phyloP scores from a whole-genome alignment of 495 filamentous ascomycete species.

The Immersiella caudata region DNA sequence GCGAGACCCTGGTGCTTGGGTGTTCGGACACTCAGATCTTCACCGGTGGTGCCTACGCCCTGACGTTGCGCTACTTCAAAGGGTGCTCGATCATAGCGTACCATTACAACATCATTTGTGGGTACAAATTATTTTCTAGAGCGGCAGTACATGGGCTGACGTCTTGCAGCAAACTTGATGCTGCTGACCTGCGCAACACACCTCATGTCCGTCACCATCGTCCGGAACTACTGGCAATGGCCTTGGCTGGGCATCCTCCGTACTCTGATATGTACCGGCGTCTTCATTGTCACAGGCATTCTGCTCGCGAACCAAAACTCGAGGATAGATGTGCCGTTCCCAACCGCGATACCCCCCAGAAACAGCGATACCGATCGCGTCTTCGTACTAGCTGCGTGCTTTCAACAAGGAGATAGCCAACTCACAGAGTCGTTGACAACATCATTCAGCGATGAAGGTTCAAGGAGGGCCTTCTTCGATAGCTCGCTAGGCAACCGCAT shows the following conservation, averaged over 20 bases:
- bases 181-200: slow-evolving; percentile 45
- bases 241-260: slow-evolving; percentile 35
- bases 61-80: slow-evolving; percentile 39
- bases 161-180: slow-evolving; percentile 38
- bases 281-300: slow-evolving; percentile 35
- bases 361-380: neutral
- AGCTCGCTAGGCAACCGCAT: slow-evolving; percentile 27
- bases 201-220: slow-evolving; percentile 40
- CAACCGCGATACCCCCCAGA: slow-evolving; percentile 29
- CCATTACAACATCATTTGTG: slow-evolving; percentile 42
- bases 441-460: neutral
- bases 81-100: slow-evolving; percentile 46
- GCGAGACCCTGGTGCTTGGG: slow-evolving; percentile 39
- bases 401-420: neutral
- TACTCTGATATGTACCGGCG: slow-evolving; percentile 25
- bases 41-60: slow-evolving; percentile 41
- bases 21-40: slow-evolving; percentile 48
- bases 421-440: neutral
- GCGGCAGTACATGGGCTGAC: neutral
- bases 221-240: slow-evolving; percentile 39
- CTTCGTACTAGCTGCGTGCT: neutral
- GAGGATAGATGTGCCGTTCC: slow-evolving; percentile 24
- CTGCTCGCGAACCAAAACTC: slow-evolving; percentile 36
- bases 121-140: neutral
- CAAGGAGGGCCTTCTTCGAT: neutral